Evolutionary conservation across 129 eudicot species (phyloP), one percentile per base, ranked within the genome.

Genomic region (Escallonia rubra): DNA sequence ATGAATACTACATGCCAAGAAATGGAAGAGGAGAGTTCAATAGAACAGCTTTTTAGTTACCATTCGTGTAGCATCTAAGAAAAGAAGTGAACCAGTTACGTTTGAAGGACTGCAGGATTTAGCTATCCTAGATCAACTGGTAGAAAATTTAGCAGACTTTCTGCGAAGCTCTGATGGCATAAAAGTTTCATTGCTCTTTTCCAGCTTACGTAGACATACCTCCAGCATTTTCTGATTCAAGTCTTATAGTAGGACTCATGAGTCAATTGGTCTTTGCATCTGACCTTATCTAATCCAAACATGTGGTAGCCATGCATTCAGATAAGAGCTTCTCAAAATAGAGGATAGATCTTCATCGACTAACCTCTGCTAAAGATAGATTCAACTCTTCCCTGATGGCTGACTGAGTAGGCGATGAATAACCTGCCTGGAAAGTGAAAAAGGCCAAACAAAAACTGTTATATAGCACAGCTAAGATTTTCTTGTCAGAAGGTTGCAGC

Each of bases 1-100:
- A 64, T 23, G 98, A 86, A 72, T 79, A 93, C 98, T 93, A 74
- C 87, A 83, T 41, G 38, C 54, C 40, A 4, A 74, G 47, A 47
- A 42, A 65, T 42, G 13, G 8, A 23, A 23, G 34, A 23, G 56
- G 38, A 48, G 69, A 64, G 58, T 40, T 65, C 67, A 66, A 43
- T 14, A 46, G 41, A 65, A 57, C 57, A 68, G 13, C 10, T 65
- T 9, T 58, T 5, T 46, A 48, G 59, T 8, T 65, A 4, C 5
- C 15, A 47, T 42, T 67, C 44, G 64, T 40, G 16, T 60, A 34
- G 7, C 6, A 59, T 59, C 43, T 60, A 60, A 10, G 6, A 39
- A 54, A 7, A 34, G 48, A 63, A 54, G 4, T 54, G 59, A 54
- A 52, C 12, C 11, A 52, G 1, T 11, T 11, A 7, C 12, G 12